Base-by-base conservation (phyloP, 106 monocot species). In the Apostasia ramifera region DNA sequence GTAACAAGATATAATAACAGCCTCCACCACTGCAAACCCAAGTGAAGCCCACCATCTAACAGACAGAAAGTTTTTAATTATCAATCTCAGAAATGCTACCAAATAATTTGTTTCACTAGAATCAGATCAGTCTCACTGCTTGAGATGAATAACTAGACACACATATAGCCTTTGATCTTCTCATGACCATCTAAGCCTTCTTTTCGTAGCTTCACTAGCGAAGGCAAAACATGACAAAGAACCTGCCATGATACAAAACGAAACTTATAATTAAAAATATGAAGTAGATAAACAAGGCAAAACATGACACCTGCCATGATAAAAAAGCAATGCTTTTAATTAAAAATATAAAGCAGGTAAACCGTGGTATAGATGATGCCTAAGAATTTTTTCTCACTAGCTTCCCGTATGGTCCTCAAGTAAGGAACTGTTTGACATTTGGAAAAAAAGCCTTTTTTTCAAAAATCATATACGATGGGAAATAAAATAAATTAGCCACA, bases 161-260 rank as follows among this genome's bases (percentile, higher is more conserved):
- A 99, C 98, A 99, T 93, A 80, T 99, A 93, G 70, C 90, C 81
- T 84, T 98, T 99, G 61, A 99, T 93, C 90, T 99, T 99, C 80
- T 99, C 98, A 66, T 99, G 98, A 40, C 87, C 90, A 87, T 99
- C 98, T 82, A 99, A 83, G 62, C 98, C 98, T 82, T 93, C 98
- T 72, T 93, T 99, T 59, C 98, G 80, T 66, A 99, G 71, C 87
- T 88, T 93, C 70, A 90, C 83, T 12, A 93, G 75, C 14, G 98
- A 93, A 63, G 98, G 98, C 77, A 99, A 53, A 73, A 81, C 70
- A 61, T 98, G 93, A 69, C 93, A 90, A 59, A 99, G 87, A 53
- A 99, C 87, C 89, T 92, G 74, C 46, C 53, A 59, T 60, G 46
- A 59, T 5, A 14, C 13, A 5, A 63, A 45, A 4, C 45, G 0